Evolutionary conservation across 139 green algal species (phyloP).

Genomic region (Tetradesmus obliquus): DNA sequence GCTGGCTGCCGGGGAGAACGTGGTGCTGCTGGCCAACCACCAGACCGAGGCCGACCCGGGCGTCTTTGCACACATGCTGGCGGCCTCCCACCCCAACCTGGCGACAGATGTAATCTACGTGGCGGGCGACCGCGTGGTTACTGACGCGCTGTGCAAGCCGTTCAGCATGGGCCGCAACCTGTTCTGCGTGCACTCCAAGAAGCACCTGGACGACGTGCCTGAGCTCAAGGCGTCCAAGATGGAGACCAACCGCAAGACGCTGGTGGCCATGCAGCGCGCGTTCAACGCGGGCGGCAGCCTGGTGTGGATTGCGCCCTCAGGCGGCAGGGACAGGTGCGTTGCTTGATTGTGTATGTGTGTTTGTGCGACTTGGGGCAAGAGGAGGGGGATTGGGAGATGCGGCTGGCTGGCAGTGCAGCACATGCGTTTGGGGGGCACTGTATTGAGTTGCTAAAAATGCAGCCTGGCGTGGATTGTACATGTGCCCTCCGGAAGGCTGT

Average conservation of each 20-base stretch:
- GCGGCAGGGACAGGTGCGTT: constrained; percentile 72
- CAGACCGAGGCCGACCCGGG: constrained; percentile 98
- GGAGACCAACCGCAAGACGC: constrained; percentile 90
- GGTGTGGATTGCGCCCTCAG: constrained; percentile 22
- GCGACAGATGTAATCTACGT: constrained; percentile 89
- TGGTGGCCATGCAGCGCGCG: constrained; percentile 77
- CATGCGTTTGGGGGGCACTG: constrained; percentile 55
- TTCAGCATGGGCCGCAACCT: constrained; percentile 99
- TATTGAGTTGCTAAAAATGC: background rate
- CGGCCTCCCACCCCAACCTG: constrained; percentile 83
- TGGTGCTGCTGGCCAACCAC: constrained; percentile 98
- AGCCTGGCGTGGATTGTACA: constrained; percentile 34
- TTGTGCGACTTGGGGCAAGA: background rate
- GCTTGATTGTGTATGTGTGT: background rate
- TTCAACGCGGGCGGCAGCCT: constrained; percentile 69
- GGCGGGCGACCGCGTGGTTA: constrained; percentile 94
- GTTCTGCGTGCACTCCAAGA: constrained; percentile 99
- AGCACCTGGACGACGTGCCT: constrained; percentile 95
- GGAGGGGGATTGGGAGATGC: too few relatives aligned
- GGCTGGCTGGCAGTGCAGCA: too few relatives aligned
- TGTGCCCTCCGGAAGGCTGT: constrained; percentile 85
- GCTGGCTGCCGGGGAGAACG: constrained; percentile 89
- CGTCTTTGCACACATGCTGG: constrained; percentile 95
- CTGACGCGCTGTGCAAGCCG: constrained; percentile 96
- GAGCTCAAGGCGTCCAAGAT: constrained; percentile 83